A percentile compares a stretch with the other conserved stretches of the same genome.
phyloP scores from a whole-genome alignment of 2,329 filamentous ascomycete species.

The Hymenoscyphus scutula region DNA sequence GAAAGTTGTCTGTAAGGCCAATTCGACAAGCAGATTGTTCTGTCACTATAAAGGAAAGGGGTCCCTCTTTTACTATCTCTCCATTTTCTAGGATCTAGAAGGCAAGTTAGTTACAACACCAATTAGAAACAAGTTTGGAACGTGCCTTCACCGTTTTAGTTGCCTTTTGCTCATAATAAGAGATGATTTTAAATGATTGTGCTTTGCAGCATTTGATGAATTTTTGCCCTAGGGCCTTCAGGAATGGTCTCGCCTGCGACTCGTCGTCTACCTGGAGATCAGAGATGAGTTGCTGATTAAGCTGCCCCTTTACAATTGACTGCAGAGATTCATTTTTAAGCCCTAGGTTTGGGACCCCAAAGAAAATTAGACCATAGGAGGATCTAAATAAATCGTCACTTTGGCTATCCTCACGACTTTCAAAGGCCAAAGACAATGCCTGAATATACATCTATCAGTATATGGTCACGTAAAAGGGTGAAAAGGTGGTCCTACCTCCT shows the following conservation, averaged over 20 bases:
- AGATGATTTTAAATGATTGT: conserved; percentile 2
- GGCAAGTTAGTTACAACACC: neutral
- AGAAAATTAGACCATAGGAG: conserved; percentile 21
- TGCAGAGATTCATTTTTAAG: conserved; percentile 20
- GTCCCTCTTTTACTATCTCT: neutral
- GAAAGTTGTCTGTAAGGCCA: neutral
- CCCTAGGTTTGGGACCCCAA: conserved; percentile 27
- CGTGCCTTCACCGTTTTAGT: conserved; percentile 3
- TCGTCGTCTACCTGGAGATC: neutral
- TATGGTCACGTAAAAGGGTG: neutral
- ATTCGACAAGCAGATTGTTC: neutral
- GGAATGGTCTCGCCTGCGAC: neutral
- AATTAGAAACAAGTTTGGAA: neutral
- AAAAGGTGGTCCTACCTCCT: conserved; percentile 9
- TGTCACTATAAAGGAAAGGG: neutral
- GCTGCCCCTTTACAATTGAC: conserved; percentile 21
- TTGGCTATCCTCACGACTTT: neutral
- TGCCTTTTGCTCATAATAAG: neutral
- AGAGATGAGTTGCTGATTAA: conserved; percentile 11
- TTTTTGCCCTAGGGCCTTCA: neutral
- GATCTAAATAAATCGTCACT: conserved; percentile 2
- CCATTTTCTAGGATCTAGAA: neutral
- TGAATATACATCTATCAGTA: neutral
- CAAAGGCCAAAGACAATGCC: neutral
- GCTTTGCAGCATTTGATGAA: neutral